Evolutionary conservation across 345 rosid species (phyloP).

Genomic region (Citrus hindsii): DNA sequence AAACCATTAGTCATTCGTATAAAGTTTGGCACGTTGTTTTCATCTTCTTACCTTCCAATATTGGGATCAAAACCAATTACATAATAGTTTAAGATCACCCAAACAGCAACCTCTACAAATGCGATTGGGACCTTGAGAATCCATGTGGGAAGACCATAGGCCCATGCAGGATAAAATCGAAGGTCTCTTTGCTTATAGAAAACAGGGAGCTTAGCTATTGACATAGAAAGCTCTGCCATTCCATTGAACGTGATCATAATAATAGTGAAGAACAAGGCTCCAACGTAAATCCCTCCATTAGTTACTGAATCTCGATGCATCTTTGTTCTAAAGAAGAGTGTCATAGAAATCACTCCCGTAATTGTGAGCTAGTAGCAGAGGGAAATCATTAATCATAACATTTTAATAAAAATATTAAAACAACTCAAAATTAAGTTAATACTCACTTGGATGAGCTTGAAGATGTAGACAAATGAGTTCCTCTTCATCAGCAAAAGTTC

Average conservation of each 20-base stretch:
- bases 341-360: slow-evolving; percentile 35
- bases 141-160: background rate
- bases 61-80: background rate
- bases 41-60: background rate
- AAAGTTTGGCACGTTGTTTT: background rate
- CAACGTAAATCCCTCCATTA: slow-evolving; percentile 52
- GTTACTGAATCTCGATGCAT: slow-evolving; percentile 38
- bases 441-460: slow-evolving; percentile 36
- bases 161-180: background rate
- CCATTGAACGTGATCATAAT: slow-evolving; percentile 58
- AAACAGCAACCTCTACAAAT: background rate
- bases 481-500: slow-evolving; percentile 42
- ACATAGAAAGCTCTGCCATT: slow-evolving; percentile 65
- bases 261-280: slow-evolving; percentile 62
- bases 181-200: slow-evolving; percentile 80
- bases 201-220: slow-evolving; percentile 74
- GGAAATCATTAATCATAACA: no score
- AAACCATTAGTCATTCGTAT: no score
- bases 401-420: background rate
- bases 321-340: slow-evolving; percentile 58
- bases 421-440: background rate
- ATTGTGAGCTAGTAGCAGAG: slow-evolving; percentile 31
- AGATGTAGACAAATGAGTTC: slow-evolving; percentile 40
- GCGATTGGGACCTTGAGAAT: background rate
- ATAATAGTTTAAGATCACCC: background rate